These are phyloP conservation scores for Tetraselmis striata DNA, from an alignment of 139 green algal genomes.

Conservation along the genomic window DNA sequence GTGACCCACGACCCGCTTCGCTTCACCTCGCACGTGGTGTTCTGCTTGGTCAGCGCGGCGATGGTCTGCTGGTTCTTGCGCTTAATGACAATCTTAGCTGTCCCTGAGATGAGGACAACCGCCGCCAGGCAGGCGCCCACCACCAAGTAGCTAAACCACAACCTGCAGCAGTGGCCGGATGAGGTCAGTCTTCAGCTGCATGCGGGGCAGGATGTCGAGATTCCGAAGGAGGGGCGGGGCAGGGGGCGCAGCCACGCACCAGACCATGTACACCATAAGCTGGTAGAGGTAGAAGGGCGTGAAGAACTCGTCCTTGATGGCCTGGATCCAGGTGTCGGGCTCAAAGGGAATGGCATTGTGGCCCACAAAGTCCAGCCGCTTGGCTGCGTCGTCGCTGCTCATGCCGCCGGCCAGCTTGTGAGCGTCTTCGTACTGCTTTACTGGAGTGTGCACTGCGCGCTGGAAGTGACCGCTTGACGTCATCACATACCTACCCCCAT, in stretches of 20 bases:
- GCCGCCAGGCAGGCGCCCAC: constrained; percentile 5
- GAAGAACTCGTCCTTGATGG: constrained; percentile 5
- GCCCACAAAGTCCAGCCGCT: constrained; percentile 8
- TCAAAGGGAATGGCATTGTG: constrained; percentile 12
- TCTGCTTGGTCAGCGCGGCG: constrained; percentile 6
- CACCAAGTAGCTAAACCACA: constrained; percentile 2
- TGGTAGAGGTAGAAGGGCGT: neutral
- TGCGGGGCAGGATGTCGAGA: too few relatives aligned
- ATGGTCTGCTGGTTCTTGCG: constrained; percentile 7
- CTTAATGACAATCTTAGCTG: constrained; percentile 6
- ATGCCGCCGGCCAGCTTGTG: neutral
- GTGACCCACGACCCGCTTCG: constrained; percentile 5
- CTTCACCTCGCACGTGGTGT: neutral
- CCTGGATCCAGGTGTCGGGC: neutral
- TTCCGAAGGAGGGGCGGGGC: too few relatives aligned
- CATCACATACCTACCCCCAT: neutral
- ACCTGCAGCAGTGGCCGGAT: too few relatives aligned
- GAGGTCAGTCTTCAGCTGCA: too few relatives aligned
- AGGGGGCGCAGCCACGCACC: neutral
- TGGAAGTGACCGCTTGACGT: neutral
- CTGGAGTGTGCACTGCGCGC: neutral
- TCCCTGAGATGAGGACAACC: constrained; percentile 5
- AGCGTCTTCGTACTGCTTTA: neutral
- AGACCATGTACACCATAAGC: neutral
- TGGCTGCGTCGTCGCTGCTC: neutral